phyloP scores from a whole-genome alignment of 2,329 filamentous ascomycete genomes.

The Aspergillus neoniger region DNA sequence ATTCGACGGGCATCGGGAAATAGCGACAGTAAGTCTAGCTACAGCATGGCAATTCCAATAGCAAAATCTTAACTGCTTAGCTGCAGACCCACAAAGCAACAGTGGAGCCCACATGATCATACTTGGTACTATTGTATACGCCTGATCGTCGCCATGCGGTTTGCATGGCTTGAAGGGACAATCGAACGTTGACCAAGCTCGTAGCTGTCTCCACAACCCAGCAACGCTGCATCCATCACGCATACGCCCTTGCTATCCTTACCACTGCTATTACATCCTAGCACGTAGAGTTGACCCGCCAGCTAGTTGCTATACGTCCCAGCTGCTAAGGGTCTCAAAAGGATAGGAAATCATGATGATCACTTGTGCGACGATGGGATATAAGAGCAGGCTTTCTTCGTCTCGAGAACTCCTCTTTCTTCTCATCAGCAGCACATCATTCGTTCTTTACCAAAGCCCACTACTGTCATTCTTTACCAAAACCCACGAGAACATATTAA shows the following conservation, averaged over 20 bases:
- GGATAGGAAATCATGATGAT: conserved; percentile 4
- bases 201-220: conserved; percentile 11
- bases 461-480: conserved; percentile 25
- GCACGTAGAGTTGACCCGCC: conserved; percentile 6
- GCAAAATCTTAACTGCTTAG: neutral
- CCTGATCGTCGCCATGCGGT: neutral
- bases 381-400: conserved; percentile 12
- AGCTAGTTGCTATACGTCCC: neutral
- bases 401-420: conserved; percentile 1
- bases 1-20: neutral
- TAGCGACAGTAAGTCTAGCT: neutral
- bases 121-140: neutral
- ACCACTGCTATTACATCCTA: neutral
- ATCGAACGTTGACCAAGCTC: neutral
- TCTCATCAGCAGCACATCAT: conserved; percentile 15
- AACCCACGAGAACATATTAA: conserved; percentile 1
- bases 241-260: neutral
- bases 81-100: neutral
- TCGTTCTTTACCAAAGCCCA: conserved; percentile 18
- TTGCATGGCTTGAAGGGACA: neutral
- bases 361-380: conserved; percentile 6
- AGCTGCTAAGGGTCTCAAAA: neutral
- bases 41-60: neutral
- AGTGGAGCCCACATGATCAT: neutral
- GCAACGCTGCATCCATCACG: conserved; percentile 3